Evolutionary conservation across 768 basidiomycete species (phyloP), one percentile per base, ranked within the genome.

Genomic region (Artomyces pyxidatus): DNA sequence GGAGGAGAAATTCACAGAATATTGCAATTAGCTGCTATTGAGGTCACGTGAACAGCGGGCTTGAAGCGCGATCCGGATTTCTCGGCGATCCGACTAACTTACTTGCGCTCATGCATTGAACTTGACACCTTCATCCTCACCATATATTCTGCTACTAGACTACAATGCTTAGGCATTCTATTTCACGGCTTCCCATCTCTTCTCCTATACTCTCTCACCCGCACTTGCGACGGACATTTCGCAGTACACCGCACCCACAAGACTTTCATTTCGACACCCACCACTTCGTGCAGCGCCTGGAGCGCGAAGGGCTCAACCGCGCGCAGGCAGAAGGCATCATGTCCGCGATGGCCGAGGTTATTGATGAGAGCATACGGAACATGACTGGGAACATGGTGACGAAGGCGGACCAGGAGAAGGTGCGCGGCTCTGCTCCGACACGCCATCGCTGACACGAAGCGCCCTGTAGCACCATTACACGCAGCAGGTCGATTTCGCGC

Each of bases 301-400:
- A 93, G 65, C 75, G 80, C 50, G 87, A 96, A 61, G 95, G 95
- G 0, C 67, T 98, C 53, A 91, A 85, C 55, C 78, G 90, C 16
- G 81, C 81, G 19, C 95, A 97, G 68, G 93, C 95, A 0, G 92
- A 97, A 63, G 95, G 96, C 3, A 88, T 99, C 62, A 96, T 98
- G 93, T 76, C 83, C 40, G 90, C 94, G 7, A 88, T 99, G 78
- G 89, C 92, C 11, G 91, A 93, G 59, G 94, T 98, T 53, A 92
- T 99, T 32, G 91, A 96, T 65, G 96, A 99, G 73, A 93, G 90
- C 62, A 84, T 97, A 35, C 78, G 85, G 52, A 95, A 93, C 61
- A 93, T 99, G 91, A 89, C 90, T 32, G 83, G 81, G 57, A 92
- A 91, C 59, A 88, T 98, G 84, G 95, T 98, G 51, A 92, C 89